Evolutionary conservation across 768 basidiomycete genomes (phyloP), one percentile per base, ranked within the genome.

Genomic region (Rubroboletus satanas): DNA sequence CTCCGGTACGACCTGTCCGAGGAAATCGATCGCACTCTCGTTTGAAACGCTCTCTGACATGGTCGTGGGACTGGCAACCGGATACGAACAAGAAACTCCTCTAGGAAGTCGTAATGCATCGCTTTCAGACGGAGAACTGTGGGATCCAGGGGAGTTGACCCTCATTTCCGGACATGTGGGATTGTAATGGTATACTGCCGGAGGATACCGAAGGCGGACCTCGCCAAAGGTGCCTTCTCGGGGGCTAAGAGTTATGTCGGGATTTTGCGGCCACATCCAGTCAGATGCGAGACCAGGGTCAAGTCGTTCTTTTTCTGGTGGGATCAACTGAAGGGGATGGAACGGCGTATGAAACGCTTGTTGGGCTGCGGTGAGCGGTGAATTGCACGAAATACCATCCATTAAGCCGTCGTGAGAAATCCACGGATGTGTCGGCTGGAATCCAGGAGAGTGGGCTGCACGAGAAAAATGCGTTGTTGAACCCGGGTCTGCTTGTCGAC

Each of bases 301-400:
- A 2, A 52, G n/a, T 32, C 51, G 52, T 21, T 35, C 51, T 23
- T 52, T 64, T 49, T 66, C 65, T 8, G 56, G 45, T 45, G 61
- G 56, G 32, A 57, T 41, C 9, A 59, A 41, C 17, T 67, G 63
- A 21, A 66, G 66, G 15, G 73, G 70, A 17, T 63, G 52, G 33
- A 58, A 49, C 10, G 70, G 60, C 6, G 59, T 58, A 42, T 67
- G 68, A n/a, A 66, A 52, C n/a, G 62, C 42, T 61, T 73, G 71
- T 36, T 71, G 70, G 5, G 57, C 43, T 23, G 72, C 63, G 8
- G 63, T 62, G 17, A 65, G 60, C n/a, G 52, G 51, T 52, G 54
- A 56, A 49, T 39, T 45, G 33, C 46, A 49, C 5, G 51, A 39
- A 52, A 55, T 32, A 47, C 49, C 49, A 23, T 59, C 51, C 31